phyloP scores from a whole-genome alignment of 1,284 basidiomycete species.

The Gymnopus androsaceus region DNA sequence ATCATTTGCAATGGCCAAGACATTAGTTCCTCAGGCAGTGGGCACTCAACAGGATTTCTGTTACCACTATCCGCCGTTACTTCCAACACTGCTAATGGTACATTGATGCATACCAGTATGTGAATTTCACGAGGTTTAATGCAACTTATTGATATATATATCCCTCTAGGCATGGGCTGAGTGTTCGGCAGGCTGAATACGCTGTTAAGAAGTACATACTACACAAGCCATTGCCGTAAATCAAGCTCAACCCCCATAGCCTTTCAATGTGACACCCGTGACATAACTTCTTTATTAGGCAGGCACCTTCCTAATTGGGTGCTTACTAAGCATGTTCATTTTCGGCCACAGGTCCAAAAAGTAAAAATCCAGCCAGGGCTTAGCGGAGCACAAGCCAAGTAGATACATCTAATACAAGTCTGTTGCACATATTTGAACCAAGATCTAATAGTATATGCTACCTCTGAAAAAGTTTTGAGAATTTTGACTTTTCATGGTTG shows the following conservation, averaged over 20 bases:
- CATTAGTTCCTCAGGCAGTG: conserved; percentile 23
- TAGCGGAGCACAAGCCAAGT: background rate
- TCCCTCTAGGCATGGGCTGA: background rate
- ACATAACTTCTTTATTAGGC: background rate
- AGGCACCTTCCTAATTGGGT: background rate
- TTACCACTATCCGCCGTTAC: conserved; percentile 22
- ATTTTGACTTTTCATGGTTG: background rate
- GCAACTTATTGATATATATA: background rate
- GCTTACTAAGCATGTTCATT: background rate
- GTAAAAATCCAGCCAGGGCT: background rate
- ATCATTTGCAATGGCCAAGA: conserved; percentile 23
- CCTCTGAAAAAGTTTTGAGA: background rate
- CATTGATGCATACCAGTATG: conserved; percentile 23
- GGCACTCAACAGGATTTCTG: conserved; percentile 20
- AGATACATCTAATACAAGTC: background rate
- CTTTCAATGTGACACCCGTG: background rate
- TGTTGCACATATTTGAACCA: background rate
- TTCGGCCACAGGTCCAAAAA: background rate
- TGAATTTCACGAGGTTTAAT: background rate
- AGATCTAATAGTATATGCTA: background rate
- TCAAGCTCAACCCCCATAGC: background rate
- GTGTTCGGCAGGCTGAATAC: background rate
- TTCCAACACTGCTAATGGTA: conserved; percentile 26
- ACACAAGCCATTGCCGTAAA: background rate
- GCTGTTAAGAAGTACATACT: background rate